Evolutionary conservation across 2,329 filamentous ascomycete species (phyloP).

Genomic region (Ophiostoma perfectum): DNA sequence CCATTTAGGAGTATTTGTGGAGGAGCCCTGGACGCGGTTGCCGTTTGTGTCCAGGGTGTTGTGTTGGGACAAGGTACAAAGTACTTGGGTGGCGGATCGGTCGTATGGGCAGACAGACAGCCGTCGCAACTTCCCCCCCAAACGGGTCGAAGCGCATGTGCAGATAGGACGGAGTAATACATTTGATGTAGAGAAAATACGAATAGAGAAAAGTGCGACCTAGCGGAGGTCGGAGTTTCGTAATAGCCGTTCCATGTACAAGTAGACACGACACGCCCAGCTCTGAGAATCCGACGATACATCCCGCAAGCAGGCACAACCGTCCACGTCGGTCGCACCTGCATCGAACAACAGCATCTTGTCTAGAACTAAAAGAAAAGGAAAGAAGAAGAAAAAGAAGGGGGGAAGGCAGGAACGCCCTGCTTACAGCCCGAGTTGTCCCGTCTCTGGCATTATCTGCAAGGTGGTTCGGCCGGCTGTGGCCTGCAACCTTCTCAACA

Average conservation of each 20-base stretch:
- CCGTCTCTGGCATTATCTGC: neutral
- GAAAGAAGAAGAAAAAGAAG: too few species aligned
- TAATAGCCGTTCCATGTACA: neutral
- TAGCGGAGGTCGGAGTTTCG: neutral
- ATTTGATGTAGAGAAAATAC: neutral
- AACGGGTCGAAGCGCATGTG: neutral
- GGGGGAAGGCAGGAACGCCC: neutral
- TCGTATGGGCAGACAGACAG: neutral
- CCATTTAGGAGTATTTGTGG: neutral
- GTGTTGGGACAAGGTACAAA: neutral
- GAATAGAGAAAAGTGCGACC: neutral
- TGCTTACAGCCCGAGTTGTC: neutral
- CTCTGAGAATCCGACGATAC: neutral
- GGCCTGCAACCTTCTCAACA: neutral
- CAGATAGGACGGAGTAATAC: neutral
- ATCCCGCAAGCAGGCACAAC: neutral
- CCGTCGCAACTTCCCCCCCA: neutral
- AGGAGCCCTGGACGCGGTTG: neutral
- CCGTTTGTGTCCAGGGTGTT: slow-evolving; percentile 1
- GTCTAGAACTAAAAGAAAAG: neutral
- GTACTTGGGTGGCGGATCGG: neutral
- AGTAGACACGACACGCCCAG: neutral
- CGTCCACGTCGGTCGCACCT: neutral
- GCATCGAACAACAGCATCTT: neutral
- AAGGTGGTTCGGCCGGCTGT: neutral